Conservation (phyloP, 2,329 filamentous ascomycete genomes). For the Talaromyces funiculosus region DNA sequence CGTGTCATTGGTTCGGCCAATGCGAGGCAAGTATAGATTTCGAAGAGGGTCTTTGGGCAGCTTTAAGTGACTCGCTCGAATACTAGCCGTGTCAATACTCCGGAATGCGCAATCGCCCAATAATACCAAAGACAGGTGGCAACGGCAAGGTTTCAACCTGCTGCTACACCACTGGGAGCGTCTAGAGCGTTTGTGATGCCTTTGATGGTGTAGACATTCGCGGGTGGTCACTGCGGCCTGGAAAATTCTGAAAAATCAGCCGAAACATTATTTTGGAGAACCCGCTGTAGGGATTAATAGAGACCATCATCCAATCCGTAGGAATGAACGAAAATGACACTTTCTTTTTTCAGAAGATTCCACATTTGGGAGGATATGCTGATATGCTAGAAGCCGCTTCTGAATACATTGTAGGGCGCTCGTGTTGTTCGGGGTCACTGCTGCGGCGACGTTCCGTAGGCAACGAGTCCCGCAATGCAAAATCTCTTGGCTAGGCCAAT, state of each 20-base stretch:
- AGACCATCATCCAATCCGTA: not conserved
- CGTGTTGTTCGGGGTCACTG: slow-evolving; percentile 1
- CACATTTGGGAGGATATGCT: not conserved
- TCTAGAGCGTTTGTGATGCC: slow-evolving; percentile 10
- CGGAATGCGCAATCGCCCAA: slow-evolving; percentile 8
- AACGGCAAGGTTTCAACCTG: not conserved
- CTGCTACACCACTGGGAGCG: not conserved
- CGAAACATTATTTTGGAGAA: slow-evolving; percentile 3
- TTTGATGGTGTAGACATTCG: not conserved
- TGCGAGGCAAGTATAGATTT: not conserved
- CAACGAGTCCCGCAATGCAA: slow-evolving; percentile 6
- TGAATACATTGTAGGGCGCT: not conserved
- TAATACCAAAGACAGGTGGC: slow-evolving; percentile 11
- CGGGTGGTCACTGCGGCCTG: not conserved
- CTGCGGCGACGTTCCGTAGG: slow-evolving; percentile 2
- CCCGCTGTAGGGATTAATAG: not conserved
- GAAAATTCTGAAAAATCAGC: not conserved
- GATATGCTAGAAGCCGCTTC: not conserved
- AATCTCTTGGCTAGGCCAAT: slow-evolving; percentile 2
- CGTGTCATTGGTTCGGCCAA: slow-evolving; percentile 6
- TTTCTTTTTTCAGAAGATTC: not conserved
- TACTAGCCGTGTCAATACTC: not conserved
- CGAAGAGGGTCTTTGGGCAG: slow-evolving; percentile 3
- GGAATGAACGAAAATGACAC: not conserved
- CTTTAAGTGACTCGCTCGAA: not conserved